These are phyloP conservation scores for Rubia tinctorum DNA, from an alignment of 305 asterid species.

Conservation along the genomic window DNA sequence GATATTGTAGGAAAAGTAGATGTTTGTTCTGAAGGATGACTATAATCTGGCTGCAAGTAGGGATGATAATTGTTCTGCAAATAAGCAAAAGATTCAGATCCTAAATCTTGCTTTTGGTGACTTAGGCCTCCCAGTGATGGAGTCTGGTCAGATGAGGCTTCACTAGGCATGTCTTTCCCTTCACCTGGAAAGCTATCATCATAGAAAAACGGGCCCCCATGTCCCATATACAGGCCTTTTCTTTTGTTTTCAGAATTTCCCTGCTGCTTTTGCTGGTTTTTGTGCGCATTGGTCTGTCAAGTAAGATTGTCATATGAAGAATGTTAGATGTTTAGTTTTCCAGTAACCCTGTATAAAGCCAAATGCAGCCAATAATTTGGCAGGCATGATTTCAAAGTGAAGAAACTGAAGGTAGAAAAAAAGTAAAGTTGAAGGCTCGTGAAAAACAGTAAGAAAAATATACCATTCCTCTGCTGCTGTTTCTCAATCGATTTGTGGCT, in stretches of 20 bases:
- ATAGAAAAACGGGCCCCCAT: conserved; percentile 30
- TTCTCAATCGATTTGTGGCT: conserved; percentile 20
- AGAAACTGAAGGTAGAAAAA: background rate
- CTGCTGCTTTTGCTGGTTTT: conserved; percentile 44
- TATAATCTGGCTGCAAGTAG: conserved; percentile 37
- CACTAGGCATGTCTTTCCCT: conserved; percentile 31
- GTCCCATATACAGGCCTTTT: conserved; percentile 34
- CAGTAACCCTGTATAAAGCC: background rate
- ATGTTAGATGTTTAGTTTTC: conserved; percentile 1
- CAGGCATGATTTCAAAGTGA: background rate
- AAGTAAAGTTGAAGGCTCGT: conserved; percentile 1
- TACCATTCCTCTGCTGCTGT: conserved; percentile 38
- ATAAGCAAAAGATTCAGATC: conserved; percentile 34
- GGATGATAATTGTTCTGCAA: conserved; percentile 33
- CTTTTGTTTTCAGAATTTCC: conserved; percentile 38
- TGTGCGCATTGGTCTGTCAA: conserved; percentile 44
- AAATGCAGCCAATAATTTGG: conserved; percentile 1
- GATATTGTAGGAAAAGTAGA: conserved; percentile 34
- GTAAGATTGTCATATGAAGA: conserved; percentile 4
- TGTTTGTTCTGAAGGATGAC: conserved; percentile 36
- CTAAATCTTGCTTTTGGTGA: conserved; percentile 30
- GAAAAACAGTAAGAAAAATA: background rate
- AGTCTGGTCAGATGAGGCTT: conserved; percentile 31
- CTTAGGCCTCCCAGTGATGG: conserved; percentile 30
- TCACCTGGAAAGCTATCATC: conserved; percentile 36